Evolutionary conservation across 2,329 filamentous ascomycete genomes (phyloP).

Genomic region (Scolecobasidium constrictum): DNA sequence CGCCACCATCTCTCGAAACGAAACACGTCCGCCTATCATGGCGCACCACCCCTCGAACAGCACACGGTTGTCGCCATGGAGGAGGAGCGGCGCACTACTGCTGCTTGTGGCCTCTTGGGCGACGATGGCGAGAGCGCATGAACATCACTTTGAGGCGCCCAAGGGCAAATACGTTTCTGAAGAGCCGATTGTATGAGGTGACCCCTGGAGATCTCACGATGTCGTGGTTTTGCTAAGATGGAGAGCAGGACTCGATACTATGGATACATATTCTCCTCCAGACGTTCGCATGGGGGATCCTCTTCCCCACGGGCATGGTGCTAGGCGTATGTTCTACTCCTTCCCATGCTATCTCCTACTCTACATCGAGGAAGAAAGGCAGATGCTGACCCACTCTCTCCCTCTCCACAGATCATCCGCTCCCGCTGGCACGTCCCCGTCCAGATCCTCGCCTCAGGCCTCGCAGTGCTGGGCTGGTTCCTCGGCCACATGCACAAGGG

Average conservation of each 20-base stretch:
- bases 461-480: conserved; percentile 79
- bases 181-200: conserved; percentile 23
- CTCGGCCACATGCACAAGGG: conserved; percentile 86
- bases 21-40: background rate
- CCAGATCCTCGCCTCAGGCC: conserved; percentile 61
- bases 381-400: background rate
- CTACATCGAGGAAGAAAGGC: conserved; percentile 7
- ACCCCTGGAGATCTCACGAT: too few relatives aligned
- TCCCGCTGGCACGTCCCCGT: conserved; percentile 91
- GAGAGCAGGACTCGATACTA: conserved; percentile 59
- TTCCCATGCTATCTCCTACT: background rate
- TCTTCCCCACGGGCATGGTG: conserved; percentile 94
- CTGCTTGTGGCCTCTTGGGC: background rate
- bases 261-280: conserved; percentile 92
- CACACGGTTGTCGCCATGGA: too few relatives aligned
- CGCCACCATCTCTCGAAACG: conserved; percentile 6
- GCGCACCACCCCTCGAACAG: background rate
- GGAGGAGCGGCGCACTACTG: background rate
- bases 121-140: conserved; percentile 17
- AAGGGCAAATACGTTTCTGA: conserved; percentile 26
- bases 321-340: conserved; percentile 56
- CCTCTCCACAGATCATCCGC: conserved; percentile 66
- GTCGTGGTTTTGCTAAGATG: too few relatives aligned
- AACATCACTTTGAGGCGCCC: conserved; percentile 28
- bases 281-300: conserved; percentile 75